Conservation (phyloP, 768 basidiomycete genomes). For the Naganishia vishniacii region DNA sequence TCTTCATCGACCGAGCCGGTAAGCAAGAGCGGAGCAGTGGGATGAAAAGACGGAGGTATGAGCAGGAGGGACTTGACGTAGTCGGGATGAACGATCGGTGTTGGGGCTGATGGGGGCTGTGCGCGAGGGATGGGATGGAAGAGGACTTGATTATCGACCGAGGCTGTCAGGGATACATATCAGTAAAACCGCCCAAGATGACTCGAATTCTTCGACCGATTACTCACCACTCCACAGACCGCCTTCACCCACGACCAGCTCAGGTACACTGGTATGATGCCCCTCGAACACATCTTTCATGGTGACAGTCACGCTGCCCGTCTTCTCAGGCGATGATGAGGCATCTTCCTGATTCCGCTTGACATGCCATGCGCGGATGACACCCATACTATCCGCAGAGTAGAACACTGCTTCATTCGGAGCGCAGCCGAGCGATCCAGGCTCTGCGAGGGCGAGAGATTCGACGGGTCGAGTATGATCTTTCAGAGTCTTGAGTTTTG, state of each 20-base stretch:
- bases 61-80: constrained; percentile 66
- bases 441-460: constrained; percentile 54
- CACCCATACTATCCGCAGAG: constrained; percentile 87
- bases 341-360: constrained; percentile 55
- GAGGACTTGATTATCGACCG: constrained; percentile 78
- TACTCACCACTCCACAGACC: constrained; percentile 82
- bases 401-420: constrained; percentile 54
- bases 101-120: constrained; percentile 27
- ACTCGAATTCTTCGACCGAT: no score
- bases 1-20: constrained; percentile 74
- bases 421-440: constrained; percentile 33
- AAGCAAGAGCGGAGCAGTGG: constrained; percentile 64
- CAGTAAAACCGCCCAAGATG: no score
- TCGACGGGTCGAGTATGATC: constrained; percentile 85
- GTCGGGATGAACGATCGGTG: constrained; percentile 56
- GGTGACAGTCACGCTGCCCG: constrained; percentile 22
- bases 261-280: constrained; percentile 80
- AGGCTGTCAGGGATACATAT: constrained; percentile 62
- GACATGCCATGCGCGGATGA: constrained; percentile 75
- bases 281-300: constrained; percentile 52
- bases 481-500: constrained; percentile 64
- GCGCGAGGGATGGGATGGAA: constrained; percentile 50
- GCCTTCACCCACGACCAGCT: constrained; percentile 61
- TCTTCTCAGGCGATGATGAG: constrained; percentile 49
- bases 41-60: constrained; percentile 53